Base-by-base conservation (phyloP, 139 green algal genomes). In the Marvania coccoides region DNA sequence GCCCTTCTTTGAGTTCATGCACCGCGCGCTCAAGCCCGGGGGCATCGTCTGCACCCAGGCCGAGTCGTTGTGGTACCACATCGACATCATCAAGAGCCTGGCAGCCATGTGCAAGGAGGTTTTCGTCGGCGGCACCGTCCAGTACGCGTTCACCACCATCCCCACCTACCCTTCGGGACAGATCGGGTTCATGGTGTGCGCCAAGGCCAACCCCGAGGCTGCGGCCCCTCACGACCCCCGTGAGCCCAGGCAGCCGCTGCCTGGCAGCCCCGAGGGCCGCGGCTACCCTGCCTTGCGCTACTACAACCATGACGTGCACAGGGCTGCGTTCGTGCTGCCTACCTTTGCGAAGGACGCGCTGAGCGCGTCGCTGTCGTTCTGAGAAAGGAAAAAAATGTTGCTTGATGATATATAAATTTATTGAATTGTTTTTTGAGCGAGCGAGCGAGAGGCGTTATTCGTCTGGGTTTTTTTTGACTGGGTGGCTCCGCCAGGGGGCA, bases 101-200 rank as follows among this genome's bases (percentile, higher is more conserved):
- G 87, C 89, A 0, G 37, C 63, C 60, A 96, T 96, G 87, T 98
- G 92, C 76, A 74, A 69, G 45, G 33, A 73, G 26, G 83, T 96
- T 14, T 64, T 64, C 0, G 61, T 58, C 34, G 87, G 78, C 14
- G 94, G 94, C 48, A 77, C 62, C 46, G 87, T 98, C 19, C 79
- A 86, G 24, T 99, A 99, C 77, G 94, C 79, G 1, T 95, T 87
- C 83, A 96, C 86, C 67, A 96, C 88, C 74, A 97, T 98, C 58
- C 94, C 94, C 23, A 98, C 94, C 19, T 99, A 99, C 75, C 94
- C 94, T 55, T 90, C 74, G 58, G 90, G 90, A 15, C 89, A 96
- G 74, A 99, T 99, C 59, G 94, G 94, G 2, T 97, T 99, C 79
- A 90, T 99, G 87, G 55, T 98, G 6, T 98, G 91, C 78, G 75